Percentiles rank a stretch among this genome's conserved stretches.
Evolutionary conservation across 2,329 filamentous ascomycete genomes (phyloP).

Genomic region (Claviceps monticola): DNA sequence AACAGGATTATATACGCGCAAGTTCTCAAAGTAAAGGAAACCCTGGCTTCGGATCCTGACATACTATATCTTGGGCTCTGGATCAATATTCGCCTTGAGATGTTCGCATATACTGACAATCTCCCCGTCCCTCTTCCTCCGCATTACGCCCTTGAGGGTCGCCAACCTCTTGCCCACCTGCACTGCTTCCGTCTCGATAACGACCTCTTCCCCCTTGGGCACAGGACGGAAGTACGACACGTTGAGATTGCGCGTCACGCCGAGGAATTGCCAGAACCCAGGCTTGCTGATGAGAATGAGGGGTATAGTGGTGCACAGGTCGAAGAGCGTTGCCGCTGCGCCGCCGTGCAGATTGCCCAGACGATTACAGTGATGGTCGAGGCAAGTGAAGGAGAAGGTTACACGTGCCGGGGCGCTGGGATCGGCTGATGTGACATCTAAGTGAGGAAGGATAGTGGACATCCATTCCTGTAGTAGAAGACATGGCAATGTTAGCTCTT

Average conservation of each 20-base stretch:
- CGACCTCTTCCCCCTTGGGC: conserved; percentile 33
- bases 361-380: conserved; percentile 37
- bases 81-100: conserved; percentile 49
- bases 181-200: conserved; percentile 43
- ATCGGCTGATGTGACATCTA: conserved; percentile 26
- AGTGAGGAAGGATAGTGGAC: conserved; percentile 24
- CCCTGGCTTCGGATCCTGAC: background rate
- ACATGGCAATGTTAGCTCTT: too few species aligned
- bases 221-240: conserved; percentile 54
- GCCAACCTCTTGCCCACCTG: conserved; percentile 41
- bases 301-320: conserved; percentile 47
- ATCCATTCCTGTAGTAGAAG: conserved; percentile 30
- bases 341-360: conserved; percentile 45
- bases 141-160: conserved; percentile 40
- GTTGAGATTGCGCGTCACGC: conserved; percentile 51
- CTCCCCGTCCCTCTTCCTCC: conserved; percentile 34
- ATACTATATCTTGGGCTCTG: conserved; percentile 18
- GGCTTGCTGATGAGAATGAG: conserved; percentile 41
- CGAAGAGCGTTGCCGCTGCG: conserved; percentile 52
- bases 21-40: background rate
- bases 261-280: conserved; percentile 47
- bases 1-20: background rate
- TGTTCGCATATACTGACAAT: conserved; percentile 48
- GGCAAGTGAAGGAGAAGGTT: conserved; percentile 35
- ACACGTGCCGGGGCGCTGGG: conserved; percentile 21